Percentiles rank a stretch among this genome's conserved stretches.
phyloP scores from a whole-genome alignment of 2,329 filamentous ascomycete genomes.

The Zymoseptoria brevis region DNA sequence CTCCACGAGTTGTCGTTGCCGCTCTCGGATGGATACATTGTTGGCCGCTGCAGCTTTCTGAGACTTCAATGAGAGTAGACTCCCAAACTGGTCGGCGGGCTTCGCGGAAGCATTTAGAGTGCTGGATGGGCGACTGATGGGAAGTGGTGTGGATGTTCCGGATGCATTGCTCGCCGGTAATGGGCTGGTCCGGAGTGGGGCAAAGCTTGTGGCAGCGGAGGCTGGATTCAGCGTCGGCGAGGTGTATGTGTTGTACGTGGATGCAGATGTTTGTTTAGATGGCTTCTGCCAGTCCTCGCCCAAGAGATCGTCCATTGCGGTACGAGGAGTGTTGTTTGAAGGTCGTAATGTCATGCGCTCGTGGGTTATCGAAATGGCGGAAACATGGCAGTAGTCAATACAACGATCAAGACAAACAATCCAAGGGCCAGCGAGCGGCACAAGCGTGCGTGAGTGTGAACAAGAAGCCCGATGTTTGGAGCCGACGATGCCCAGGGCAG shows the following conservation, averaged over 20 bases:
- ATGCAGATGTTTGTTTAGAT: constrained; percentile 16
- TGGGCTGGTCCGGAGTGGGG: constrained; percentile 33
- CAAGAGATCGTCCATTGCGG: constrained; percentile 42
- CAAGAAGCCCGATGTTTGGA: neutral
- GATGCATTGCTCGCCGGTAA: constrained; percentile 29
- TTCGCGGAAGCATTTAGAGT: constrained; percentile 40
- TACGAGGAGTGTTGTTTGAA: neutral
- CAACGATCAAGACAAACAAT: neutral
- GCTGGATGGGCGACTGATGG: constrained; percentile 33
- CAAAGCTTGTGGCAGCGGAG: constrained; percentile 22
- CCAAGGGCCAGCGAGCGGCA: too few relatives aligned
- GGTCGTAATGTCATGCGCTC: neutral
- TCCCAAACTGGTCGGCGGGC: constrained; percentile 67
- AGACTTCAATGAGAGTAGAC: constrained; percentile 58
- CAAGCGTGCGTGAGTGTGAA: too few relatives aligned
- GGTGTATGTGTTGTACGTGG: constrained; percentile 2
- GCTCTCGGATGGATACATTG: constrained; percentile 61
- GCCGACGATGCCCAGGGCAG: neutral
- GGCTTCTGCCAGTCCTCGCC: constrained; percentile 41
- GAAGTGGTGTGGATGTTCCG: constrained; percentile 24
- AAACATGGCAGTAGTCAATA: neutral
- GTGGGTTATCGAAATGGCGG: constrained; percentile 1
- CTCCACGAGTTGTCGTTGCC: constrained; percentile 64
- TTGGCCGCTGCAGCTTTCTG: constrained; percentile 50
- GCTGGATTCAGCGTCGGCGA: constrained; percentile 19